Percentiles rank a stretch among this genome's conserved stretches.
Evolutionary conservation across 2,329 filamentous ascomycete species (phyloP).

Genomic region (Scedosporium dehoogii): DNA sequence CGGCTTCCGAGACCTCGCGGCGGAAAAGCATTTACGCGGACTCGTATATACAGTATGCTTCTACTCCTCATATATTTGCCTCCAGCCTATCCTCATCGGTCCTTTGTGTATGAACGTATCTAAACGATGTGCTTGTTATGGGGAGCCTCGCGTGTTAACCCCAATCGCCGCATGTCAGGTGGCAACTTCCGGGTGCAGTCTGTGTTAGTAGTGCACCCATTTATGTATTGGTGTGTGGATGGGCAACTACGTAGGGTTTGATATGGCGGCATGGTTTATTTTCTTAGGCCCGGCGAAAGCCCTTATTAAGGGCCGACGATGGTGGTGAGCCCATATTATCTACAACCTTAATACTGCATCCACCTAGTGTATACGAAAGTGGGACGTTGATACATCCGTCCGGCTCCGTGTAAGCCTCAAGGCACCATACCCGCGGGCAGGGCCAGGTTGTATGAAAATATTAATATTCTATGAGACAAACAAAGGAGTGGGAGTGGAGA

Average conservation of each 20-base stretch:
- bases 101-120: background rate
- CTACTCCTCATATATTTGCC: background rate
- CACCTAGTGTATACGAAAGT: background rate
- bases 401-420: background rate
- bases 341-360: background rate
- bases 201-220: background rate
- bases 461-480: background rate
- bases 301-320: background rate
- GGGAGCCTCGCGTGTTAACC: background rate
- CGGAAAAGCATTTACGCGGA: conserved; percentile 5
- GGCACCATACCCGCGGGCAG: background rate
- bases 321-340: background rate
- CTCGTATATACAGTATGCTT: conserved; percentile 1
- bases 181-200: background rate
- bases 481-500: background rate
- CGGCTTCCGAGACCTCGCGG: background rate
- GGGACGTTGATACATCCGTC: background rate
- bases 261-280: background rate
- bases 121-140: background rate
- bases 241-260: background rate
- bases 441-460: background rate
- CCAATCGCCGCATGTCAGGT: background rate
- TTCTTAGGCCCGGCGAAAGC: background rate
- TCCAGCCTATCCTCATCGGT: background rate
- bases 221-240: background rate